Conservation (phyloP, 2,329 filamentous ascomycete genomes). For the Pseudocercospora macadamiae region DNA sequence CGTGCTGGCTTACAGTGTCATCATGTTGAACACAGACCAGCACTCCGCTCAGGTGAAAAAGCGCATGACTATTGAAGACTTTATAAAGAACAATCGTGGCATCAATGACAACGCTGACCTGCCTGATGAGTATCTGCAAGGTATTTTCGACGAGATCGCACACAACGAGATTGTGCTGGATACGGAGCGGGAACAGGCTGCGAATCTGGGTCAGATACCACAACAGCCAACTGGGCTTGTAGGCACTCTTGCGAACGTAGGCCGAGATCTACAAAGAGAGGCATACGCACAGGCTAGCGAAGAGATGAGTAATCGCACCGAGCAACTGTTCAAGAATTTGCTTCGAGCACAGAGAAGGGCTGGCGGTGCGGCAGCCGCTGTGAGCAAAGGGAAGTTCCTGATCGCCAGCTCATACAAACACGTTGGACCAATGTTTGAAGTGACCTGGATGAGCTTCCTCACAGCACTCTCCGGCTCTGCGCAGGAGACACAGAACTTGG, state of each 20-base stretch:
- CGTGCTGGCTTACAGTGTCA: slow-evolving; percentile 92
- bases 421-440: slow-evolving; percentile 97
- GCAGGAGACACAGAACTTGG: slow-evolving; percentile 89
- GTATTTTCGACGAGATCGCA: slow-evolving; percentile 90
- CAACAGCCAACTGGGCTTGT: slow-evolving; percentile 51
- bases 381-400: slow-evolving; percentile 74
- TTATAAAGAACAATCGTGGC: slow-evolving; percentile 97
- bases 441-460: slow-evolving; percentile 99
- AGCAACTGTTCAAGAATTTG: slow-evolving; percentile 90
- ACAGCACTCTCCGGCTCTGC: slow-evolving; percentile 91
- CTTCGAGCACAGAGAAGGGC: slow-evolving; percentile 87
- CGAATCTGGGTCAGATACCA: slow-evolving; percentile 68
- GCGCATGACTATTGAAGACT: slow-evolving; percentile 94
- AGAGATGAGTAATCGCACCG: slow-evolving; percentile 80
- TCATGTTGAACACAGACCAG: slow-evolving; percentile 93
- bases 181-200: slow-evolving; percentile 87
- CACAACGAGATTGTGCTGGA: slow-evolving; percentile 91
- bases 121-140: slow-evolving; percentile 85
- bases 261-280: slow-evolving; percentile 87
- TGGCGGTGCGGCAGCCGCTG: slow-evolving; percentile 46
- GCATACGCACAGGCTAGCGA: slow-evolving; percentile 94
- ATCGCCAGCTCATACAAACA: slow-evolving; percentile 92
- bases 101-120: slow-evolving; percentile 97
- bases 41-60: slow-evolving; percentile 86
- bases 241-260: slow-evolving; percentile 82